A percentile compares a stretch with the other conserved stretches of the same genome.
These are phyloP conservation scores for Helotiales sp. DNA, from an alignment of 2,329 filamentous ascomycete species.

Conservation along the genomic window DNA sequence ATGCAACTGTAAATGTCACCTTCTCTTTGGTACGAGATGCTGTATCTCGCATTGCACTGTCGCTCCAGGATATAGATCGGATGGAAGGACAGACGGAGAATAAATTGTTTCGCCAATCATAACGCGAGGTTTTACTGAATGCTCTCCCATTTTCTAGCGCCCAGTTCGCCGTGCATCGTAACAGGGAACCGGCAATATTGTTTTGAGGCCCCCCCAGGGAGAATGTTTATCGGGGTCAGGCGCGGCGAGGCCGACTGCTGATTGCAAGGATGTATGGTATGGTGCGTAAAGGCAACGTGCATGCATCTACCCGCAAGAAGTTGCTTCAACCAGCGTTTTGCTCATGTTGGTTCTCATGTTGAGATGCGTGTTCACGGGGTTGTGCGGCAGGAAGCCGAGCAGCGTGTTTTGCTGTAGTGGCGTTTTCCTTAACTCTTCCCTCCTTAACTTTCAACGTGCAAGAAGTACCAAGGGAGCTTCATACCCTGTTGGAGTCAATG, in stretches of 20 bases:
- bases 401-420: neutral
- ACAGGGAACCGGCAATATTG: neutral
- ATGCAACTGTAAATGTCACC: neutral
- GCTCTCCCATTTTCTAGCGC: neutral
- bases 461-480: too few relatives aligned
- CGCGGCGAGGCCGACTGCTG: neutral
- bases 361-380: neutral
- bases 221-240: neutral
- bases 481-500: too few relatives aligned
- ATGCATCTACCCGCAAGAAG: conserved; percentile 1
- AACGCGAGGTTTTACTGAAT: neutral
- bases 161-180: neutral
- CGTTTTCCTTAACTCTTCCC: too few relatives aligned
- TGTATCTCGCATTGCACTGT: neutral
- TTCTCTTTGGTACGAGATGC: neutral
- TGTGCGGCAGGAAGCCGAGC: neutral
- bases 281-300: neutral
- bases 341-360: neutral
- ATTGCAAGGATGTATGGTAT: neutral
- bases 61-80: conserved; percentile 6
- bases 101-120: neutral
- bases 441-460: too few relatives aligned
- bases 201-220: neutral
- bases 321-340: conserved; percentile 5
- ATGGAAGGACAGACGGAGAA: conserved; percentile 11